These are phyloP conservation scores for Ramichloridium luteum DNA, from an alignment of 2,329 filamentous ascomycete genomes.

Conservation along the genomic window DNA sequence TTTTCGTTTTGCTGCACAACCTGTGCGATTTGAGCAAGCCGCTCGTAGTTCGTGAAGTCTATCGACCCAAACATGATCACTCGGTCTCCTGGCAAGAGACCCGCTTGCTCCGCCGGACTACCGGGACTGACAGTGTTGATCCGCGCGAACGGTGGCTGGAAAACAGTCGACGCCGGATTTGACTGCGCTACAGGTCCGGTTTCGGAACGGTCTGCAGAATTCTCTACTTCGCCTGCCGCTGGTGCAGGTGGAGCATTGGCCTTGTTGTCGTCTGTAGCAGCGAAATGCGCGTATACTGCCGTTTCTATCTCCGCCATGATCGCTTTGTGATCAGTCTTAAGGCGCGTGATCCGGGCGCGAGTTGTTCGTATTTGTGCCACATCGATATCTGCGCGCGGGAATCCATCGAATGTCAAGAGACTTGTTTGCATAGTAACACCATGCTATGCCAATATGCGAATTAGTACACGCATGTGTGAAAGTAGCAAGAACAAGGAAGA, in stretches of 20 bases:
- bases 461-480: conserved; percentile 1
- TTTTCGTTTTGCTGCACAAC: conserved; percentile 82
- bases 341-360: conserved; percentile 71
- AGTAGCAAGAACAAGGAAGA: too few species aligned
- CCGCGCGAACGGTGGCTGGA: conserved; percentile 65
- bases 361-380: conserved; percentile 95
- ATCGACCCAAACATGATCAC: conserved; percentile 78
- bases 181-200: too few species aligned
- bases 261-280: conserved; percentile 23
- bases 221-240: conserved; percentile 5
- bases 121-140: conserved; percentile 69
- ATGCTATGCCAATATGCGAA: conserved; percentile 47
- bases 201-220: conserved; percentile 10
- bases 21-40: conserved; percentile 73
- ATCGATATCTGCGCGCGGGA: conserved; percentile 84
- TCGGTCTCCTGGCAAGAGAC: conserved; percentile 66
- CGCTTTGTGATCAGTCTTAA: conserved; percentile 87
- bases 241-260: conserved; percentile 11
- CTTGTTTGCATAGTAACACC: conserved; percentile 84
- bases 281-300: conserved; percentile 81
- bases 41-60: conserved; percentile 74
- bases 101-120: conserved; percentile 74
- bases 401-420: conserved; percentile 80
- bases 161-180: conserved; percentile 15
- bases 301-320: conserved; percentile 76